phyloP scores from a whole-genome alignment of 441 rosid species.

The Pelargonium cotyledonis region DNA sequence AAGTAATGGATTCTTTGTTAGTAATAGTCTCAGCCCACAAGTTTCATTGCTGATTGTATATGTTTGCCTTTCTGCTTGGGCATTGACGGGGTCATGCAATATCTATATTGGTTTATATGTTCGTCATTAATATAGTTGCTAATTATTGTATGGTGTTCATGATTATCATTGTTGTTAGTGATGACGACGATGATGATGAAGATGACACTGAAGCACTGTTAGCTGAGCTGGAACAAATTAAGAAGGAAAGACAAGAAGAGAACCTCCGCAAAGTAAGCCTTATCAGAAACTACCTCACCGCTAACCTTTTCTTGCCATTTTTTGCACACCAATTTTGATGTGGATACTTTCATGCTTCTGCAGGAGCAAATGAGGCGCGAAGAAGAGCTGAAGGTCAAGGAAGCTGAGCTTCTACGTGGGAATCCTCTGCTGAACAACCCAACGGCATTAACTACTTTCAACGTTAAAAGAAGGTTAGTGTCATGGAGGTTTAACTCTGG shows the following conservation, averaged over 20 bases:
- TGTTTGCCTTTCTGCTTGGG: neutral
- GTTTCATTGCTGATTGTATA: neutral
- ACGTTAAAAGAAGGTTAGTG: slow-evolving; percentile 73
- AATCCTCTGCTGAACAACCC: slow-evolving; percentile 80
- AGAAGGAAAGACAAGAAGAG: slow-evolving; percentile 97
- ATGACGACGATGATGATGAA: slow-evolving; percentile 64
- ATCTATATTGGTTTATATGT: neutral
- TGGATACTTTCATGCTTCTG: slow-evolving; percentile 12
- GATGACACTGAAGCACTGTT: slow-evolving; percentile 86
- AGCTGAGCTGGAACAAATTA: slow-evolving; percentile 93
- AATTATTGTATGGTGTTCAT: neutral
- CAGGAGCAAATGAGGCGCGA: slow-evolving; percentile 72
- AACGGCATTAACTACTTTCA: slow-evolving; percentile 45
- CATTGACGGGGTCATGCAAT: neutral
- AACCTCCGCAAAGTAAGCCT: slow-evolving; percentile 62
- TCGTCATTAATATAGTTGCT: neutral
- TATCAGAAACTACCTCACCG: neutral
- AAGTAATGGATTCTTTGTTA: neutral
- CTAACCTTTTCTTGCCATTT: neutral
- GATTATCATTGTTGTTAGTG: slow-evolving; percentile 26
- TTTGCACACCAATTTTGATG: neutral
- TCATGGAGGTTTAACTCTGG: neutral
- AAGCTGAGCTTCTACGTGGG: slow-evolving; percentile 90
- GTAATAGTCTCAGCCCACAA: neutral
- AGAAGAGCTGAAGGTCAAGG: slow-evolving; percentile 81